phyloP scores from a whole-genome alignment of 495 filamentous ascomycete species.

The Podospora tetraspora region DNA sequence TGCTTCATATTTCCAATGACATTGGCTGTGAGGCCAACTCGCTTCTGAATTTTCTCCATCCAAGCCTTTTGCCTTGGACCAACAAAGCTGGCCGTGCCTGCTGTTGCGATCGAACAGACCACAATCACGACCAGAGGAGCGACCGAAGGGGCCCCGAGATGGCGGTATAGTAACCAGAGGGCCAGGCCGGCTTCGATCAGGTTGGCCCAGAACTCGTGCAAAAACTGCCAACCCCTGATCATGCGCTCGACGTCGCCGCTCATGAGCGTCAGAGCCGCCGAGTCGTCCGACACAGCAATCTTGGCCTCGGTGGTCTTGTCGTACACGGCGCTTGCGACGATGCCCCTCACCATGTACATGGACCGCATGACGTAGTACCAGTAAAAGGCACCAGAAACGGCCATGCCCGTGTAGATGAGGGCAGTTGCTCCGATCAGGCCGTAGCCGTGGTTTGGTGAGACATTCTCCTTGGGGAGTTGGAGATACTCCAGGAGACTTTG shows the following conservation, averaged over 20 bases:
- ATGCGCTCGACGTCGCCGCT: conserved; percentile 43
- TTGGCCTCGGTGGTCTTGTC: conserved; percentile 39
- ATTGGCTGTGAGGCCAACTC: conserved; percentile 38
- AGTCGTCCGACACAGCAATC: conserved; percentile 42
- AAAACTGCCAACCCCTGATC: conserved; percentile 14
- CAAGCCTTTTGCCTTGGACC: conserved; percentile 38
- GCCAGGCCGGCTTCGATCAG: conserved; percentile 50
- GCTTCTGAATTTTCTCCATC: conserved; percentile 35
- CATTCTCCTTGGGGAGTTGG: conserved; percentile 35
- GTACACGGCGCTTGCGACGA: conserved; percentile 54
- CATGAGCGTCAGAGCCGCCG: conserved; percentile 59
- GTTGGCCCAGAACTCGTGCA: conserved; percentile 47
- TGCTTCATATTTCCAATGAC: conserved; percentile 45
- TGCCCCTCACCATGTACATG: conserved; percentile 56
- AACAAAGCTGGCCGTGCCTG: conserved; percentile 21
- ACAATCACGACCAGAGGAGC: conserved; percentile 46
- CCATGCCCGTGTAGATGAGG: conserved; percentile 29
- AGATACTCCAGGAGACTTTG: conserved; percentile 46
- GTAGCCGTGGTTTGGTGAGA: conserved; percentile 37
- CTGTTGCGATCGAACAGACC: conserved; percentile 18
- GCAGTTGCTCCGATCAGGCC: conserved; percentile 34
- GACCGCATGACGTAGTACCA: conserved; percentile 54
- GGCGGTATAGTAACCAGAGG: conserved; percentile 50
- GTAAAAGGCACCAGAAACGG: conserved; percentile 43
- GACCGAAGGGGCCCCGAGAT: conserved; percentile 55